Evolutionary conservation across 768 basidiomycete genomes (phyloP), one percentile per base, ranked within the genome.

Genomic region (Boletus subcaerulescens): DNA sequence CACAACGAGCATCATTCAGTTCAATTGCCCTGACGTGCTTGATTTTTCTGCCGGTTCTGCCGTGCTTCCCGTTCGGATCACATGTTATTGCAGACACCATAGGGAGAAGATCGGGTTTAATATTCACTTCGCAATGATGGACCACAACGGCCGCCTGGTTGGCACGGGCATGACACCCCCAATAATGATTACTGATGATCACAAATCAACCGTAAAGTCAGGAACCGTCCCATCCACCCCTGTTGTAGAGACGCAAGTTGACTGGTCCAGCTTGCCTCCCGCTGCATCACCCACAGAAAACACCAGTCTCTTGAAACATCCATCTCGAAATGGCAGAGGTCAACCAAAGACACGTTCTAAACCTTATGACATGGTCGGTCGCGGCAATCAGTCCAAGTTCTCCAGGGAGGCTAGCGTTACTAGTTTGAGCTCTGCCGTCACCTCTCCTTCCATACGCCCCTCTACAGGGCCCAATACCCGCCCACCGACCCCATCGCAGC

Each of bases 181-280:
- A 4, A 94, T 99, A 61, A 95, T 98, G 87, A 98, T 98, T 61
- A 99, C 96, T 2, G 97, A 99, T 75, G 97, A 99, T 71, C 97
- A 99, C 76, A 99, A 99, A 74, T 93, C 91, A 29, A 82, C 76
- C 4, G 61, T 70, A 45, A 71, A 73, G 59, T 54, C 63, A 13
- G 63, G 60, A 47, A 26, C 41, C 17, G 26, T 66, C 57, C 57
- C 70, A 64, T 52, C 57, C 62, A 31, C 78, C 74, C 47, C 68
- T n/a, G 67, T 74, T 35, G 58, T 72, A 45, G 68, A 70, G 38
- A 60, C 73, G 24, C 79, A 80, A 49, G 65, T 75, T 38, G 82
- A 83, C 29, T 86, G 84, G 85, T 67, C 78, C 14, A 74, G 73
- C 61, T 62, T 72, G 17, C 61, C 69, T 10, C 44, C 54, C 14